Evolutionary conservation across 495 filamentous ascomycete genomes (phyloP), one percentile per base, ranked within the genome.

Genomic region (Aspergillus steynii): DNA sequence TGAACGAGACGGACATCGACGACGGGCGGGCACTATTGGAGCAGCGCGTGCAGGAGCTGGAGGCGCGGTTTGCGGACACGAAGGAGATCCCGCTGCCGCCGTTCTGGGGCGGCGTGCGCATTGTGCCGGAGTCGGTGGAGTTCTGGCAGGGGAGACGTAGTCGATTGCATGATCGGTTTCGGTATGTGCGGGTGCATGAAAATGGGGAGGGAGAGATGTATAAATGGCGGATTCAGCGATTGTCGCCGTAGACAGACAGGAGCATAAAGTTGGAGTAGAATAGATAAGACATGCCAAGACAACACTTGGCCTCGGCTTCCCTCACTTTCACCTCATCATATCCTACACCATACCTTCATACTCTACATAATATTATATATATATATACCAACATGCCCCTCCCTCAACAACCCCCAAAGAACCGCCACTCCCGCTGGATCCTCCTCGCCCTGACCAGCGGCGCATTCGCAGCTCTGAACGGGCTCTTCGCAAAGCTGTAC

Each of bases 401-500:
- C 47, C 26, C 50, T 52, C 56, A 61, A 59, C 62, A 63, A 29
- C 53, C 15, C 6, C 52, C 53, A 58, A 25, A 47, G 25, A 5
- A 29, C 27, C 31, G 15, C 7, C 59, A 53, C 57, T 55, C 74
- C 62, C 72, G 71, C 58, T 99, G 95, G 95, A 82, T 97, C 59
- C 71, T 92, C 56, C 84, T 93, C 51, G 92, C 95, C 29, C 65
- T 96, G 42, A 86, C 90, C 46, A 95, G 90, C 72, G 95, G 95
- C 42, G 86, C 88, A 8, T 97, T 93, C 73, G 95, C 95, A 14
- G 92, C 93, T 42, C 85, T 95, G 65, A 99, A 99, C 67, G 94
- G 95, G 32, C 89, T 96, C 28, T 99, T 98, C 77, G 95, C 95
- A 0, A 99, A 97, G 74, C 78, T 99, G 91, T 96, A 82, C 68